Evolutionary conservation across 1,284 basidiomycete species (phyloP), one percentile per base, ranked within the genome.

Genomic region (Austroboletus olivaceoglutinosus): DNA sequence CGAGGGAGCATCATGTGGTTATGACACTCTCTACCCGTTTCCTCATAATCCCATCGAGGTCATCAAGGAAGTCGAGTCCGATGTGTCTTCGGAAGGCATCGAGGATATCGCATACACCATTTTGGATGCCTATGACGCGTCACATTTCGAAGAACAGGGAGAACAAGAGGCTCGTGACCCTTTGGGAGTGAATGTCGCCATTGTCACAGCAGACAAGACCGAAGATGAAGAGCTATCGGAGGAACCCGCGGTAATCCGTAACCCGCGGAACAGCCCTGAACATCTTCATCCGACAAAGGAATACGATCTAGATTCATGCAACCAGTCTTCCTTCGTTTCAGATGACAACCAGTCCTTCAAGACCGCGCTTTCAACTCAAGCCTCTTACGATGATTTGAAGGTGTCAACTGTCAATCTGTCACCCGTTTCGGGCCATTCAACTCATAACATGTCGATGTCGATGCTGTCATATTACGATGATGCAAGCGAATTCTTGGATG

Each of bases 311-410:
- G 54, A 57, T 40, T 47, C 39, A 31, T 59, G 38, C 48, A 61
- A 43, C 8, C 54, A 45, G 16, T 23, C 40, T 45, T 64, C 51
- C 23, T 62, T 53, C 38, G 33, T 48, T 39, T 62, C 62, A 15
- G 56, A 62, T 6, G 61, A 65, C 29, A 52, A 59, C 23, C 3
- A 53, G 10, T 65, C 64, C 27, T 62, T 60, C 41, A 51, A 43
- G 34, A 62, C 63, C 2, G 61, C 66, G 1, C 67, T 66, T 38
- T 64, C 65, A 22, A 48, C 52, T 16, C 63, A 64, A 34, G 49
- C 51, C 47, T 69, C 65, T 7, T 48, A 34, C n/a, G 64, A 61
- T 5, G 31, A 55, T 42, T 40, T 62, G 38, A 58, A 45, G 36
- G 33, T 49, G 31, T 68, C 65, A 12, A 37, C 42, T 10, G 5